Base-by-base conservation (phyloP, 2,329 filamentous ascomycete genomes). In the Acarospora socialis region DNA sequence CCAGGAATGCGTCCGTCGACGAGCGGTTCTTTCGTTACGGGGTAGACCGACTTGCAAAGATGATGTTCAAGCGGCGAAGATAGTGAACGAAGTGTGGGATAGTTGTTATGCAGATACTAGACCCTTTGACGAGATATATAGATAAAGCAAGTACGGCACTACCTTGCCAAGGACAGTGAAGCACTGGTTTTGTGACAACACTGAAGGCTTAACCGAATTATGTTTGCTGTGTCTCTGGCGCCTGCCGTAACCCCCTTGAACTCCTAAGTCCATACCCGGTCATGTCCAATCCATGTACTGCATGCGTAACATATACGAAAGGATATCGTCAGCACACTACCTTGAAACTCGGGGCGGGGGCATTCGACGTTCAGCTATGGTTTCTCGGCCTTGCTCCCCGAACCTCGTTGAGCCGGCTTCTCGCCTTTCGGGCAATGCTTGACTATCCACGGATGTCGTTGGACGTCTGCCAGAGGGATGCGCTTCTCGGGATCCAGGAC, bases 11-110 rank as follows among this genome's bases (percentile, higher is more conserved):
- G 87, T 98, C 32, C 69, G 84, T 38, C 63, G 72, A 49, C 66
- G 90, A 45, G 90, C 90, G 7, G 74, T 83, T 20, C 60, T 80
- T 44, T 92, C 81, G 14, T 73, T 98, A 45, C 70, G 74, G 61
- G 75, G 71, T 20, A 67, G 90, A 39, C 83, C 84, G 10, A 66
- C 68, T 28, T 90, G 86, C 51, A 81, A 81, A 54, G 81, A 92
- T 55, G 77, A 92, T 46, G 74, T 76, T 9, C 81, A 95, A 44
- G 90, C 90, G 3, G 70, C 73, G 31, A 82, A 80, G 59, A 76
- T 92, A 16, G 83, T 98, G 36, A 90, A 95, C 56, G 78, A 92
- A 56, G 90, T 98, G n/a, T 98, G 87, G 83, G 86, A 93, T 45
- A 94, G 84, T 47, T 98, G 90, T 56, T 98, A 92, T 54, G 64